Evolutionary conservation across 169 alveolate species (phyloP), one percentile per base, ranked within the genome.

Genomic region (Cryptosporidium meleagridis): DNA sequence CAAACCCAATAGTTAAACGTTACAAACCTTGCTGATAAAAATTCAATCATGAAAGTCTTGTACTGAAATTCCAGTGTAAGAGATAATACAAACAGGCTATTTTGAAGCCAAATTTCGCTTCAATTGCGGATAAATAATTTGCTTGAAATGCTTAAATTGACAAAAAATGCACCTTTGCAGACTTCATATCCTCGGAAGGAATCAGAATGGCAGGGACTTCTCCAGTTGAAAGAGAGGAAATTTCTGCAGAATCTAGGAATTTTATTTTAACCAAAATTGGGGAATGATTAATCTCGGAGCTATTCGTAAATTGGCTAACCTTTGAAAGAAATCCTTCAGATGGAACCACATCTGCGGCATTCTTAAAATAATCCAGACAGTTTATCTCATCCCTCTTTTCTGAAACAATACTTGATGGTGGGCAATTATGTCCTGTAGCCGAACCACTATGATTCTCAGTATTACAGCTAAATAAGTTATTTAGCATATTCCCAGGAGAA

Each of bases 201-300:
- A 80, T 59, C 65, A 80, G 39, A 41, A 80, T 39, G 52, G 89
- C 89, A 62, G 89, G 80, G 51, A 80, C 65, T 48, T 59, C 73
- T 31, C 89, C 75, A 80, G n/a, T 48, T 21, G 73, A 41, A 12
- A 80, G 48, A 23, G 89, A 80, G 31, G 69, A 65, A 14, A 59
- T 39, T 62, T 80, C 89, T n/a, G 72, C 5, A 26, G 75, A 29
- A 45, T 80, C 75, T 5, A 80, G 69, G 16, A 59, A 12, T 23
- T 67, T 80, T 7, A 80, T 44, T 65, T 62, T 65, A 21, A 80
- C 89, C 68, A 80, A 44, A 21, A 48, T 39, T 23, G 89, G 89
- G 12, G 75, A 41, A 29, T 59, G 16, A 51, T 29, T 29, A 23
- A 55, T 3, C 37, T 55, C 67, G n/a, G 23, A 55, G 23, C 23